These are phyloP conservation scores for Pythium sp. DNA, from an alignment of 352 stramenopile genomes.

Conservation along the genomic window DNA sequence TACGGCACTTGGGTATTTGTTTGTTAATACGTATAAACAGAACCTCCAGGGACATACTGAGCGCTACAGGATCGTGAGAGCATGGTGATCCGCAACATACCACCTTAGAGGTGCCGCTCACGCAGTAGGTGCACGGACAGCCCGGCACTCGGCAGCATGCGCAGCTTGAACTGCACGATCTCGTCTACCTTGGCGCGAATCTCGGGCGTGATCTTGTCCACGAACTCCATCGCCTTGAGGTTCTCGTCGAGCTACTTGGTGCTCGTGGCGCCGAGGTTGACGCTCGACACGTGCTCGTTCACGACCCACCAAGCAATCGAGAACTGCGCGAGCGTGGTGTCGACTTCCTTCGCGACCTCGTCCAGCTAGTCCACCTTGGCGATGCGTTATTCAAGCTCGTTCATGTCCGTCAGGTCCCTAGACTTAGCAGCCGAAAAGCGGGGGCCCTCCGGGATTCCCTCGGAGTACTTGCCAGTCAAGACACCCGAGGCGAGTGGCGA, in stretches of 20 bases:
- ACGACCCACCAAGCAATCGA: slow-evolving; percentile 47
- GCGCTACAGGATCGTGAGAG: no score
- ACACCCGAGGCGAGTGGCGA: slow-evolving; percentile 64
- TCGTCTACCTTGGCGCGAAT: slow-evolving; percentile 65
- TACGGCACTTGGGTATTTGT: no score
- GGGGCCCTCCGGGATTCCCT: slow-evolving; percentile 66
- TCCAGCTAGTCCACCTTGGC: slow-evolving; percentile 41
- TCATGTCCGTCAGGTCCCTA: slow-evolving; percentile 23
- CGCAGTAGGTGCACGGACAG: slow-evolving; percentile 24
- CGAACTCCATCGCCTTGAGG: slow-evolving; percentile 55
- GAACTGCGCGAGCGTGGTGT: slow-evolving; percentile 56
- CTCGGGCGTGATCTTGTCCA: slow-evolving; percentile 70
- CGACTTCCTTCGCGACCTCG: slow-evolving; percentile 55
- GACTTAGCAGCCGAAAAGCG: slow-evolving; percentile 44
- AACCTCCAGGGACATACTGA: no score
- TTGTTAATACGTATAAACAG: no score
- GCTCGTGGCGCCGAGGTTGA: slow-evolving; percentile 52
- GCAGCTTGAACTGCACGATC: slow-evolving; percentile 50
- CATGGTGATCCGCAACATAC: not conserved
- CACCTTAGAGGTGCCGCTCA: not conserved
- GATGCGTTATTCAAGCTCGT: slow-evolving; percentile 46
- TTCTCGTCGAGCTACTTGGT: slow-evolving; percentile 64
- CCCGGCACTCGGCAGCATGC: slow-evolving; percentile 24
- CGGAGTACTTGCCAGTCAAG: slow-evolving; percentile 80
- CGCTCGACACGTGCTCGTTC: slow-evolving; percentile 51